Conservation (phyloP, 257 asterid species). For the Haberlea rhodopensis region DNA sequence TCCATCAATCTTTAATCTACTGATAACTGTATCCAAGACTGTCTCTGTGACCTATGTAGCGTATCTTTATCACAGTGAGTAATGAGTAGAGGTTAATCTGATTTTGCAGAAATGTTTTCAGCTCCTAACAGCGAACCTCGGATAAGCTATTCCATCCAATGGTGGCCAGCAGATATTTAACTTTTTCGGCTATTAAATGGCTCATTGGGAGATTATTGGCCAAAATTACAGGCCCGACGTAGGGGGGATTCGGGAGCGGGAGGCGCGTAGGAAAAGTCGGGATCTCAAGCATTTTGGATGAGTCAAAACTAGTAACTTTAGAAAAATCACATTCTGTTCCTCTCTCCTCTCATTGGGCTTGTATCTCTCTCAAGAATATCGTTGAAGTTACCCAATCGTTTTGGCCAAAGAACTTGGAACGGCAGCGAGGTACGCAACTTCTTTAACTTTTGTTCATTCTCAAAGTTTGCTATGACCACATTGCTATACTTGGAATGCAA, state of each 20-base stretch:
- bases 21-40: neutral
- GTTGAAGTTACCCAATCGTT: neutral
- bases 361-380: neutral
- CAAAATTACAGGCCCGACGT: neutral
- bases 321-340: neutral
- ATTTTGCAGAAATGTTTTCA: slow-evolving; percentile 3
- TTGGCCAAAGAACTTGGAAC: neutral
- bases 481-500: neutral
- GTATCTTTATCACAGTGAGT: neutral
- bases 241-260: neutral
- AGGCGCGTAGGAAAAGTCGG: neutral
- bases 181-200: neutral
- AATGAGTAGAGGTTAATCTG: neutral
- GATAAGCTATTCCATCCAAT: neutral
- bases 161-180: neutral
- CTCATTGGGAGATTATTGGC: neutral
- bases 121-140: neutral
- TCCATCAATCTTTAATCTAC: neutral
- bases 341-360: neutral
- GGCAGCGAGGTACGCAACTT: slow-evolving; percentile 1
- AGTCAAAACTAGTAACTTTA: neutral
- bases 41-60: neutral
- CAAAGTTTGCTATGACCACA: neutral
- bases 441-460: neutral
- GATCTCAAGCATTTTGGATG: neutral